Percentiles rank a stretch among this genome's conserved stretches.
These are phyloP conservation scores for Apiosordaria backusii DNA, from an alignment of 495 filamentous ascomycete species.

Conservation along the genomic window DNA sequence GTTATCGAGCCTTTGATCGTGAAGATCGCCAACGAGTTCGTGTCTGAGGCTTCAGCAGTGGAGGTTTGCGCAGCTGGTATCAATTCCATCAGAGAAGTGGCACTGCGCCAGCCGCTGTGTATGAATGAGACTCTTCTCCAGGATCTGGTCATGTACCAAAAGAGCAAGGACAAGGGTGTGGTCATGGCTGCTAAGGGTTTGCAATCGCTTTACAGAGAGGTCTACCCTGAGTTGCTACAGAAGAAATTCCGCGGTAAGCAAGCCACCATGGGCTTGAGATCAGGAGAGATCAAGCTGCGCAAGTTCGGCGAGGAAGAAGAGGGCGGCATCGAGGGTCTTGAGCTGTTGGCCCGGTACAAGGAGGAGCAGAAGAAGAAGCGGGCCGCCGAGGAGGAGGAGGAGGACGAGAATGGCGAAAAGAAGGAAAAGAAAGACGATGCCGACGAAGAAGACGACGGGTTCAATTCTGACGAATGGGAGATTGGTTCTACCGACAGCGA, in stretches of 20 bases:
- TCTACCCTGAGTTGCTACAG: constrained; percentile 83
- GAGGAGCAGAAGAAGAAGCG: constrained; percentile 77
- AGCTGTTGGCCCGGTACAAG: constrained; percentile 90
- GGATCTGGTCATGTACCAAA: constrained; percentile 92
- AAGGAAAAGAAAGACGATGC: constrained; percentile 30
- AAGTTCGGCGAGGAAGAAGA: constrained; percentile 76
- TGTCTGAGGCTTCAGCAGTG: constrained; percentile 86
- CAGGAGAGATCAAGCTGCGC: constrained; percentile 63
- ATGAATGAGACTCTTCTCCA: constrained; percentile 96
- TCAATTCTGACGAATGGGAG: constrained; percentile 79
- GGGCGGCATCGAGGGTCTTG: constrained; percentile 88
- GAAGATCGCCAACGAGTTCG: constrained; percentile 98
- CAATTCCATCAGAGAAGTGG: constrained; percentile 93
- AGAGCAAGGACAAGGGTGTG: constrained; percentile 95
- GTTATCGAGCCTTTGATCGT: constrained; percentile 84
- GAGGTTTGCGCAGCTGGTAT: constrained; percentile 91
- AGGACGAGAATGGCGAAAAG: constrained; percentile 38
- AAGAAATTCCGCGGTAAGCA: constrained; percentile 89
- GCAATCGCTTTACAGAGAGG: constrained; percentile 83
- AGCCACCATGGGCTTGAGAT: constrained; percentile 75
- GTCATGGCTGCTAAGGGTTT: constrained; percentile 95
- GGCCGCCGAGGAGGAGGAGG: constrained; percentile 56
- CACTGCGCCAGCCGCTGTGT: constrained; percentile 83
- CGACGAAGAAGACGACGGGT: constrained; percentile 57
- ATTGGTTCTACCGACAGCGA: constrained; percentile 74